Base-by-base conservation (phyloP, 768 basidiomycete species). In the Lanmaoa pseudosensibilis region DNA sequence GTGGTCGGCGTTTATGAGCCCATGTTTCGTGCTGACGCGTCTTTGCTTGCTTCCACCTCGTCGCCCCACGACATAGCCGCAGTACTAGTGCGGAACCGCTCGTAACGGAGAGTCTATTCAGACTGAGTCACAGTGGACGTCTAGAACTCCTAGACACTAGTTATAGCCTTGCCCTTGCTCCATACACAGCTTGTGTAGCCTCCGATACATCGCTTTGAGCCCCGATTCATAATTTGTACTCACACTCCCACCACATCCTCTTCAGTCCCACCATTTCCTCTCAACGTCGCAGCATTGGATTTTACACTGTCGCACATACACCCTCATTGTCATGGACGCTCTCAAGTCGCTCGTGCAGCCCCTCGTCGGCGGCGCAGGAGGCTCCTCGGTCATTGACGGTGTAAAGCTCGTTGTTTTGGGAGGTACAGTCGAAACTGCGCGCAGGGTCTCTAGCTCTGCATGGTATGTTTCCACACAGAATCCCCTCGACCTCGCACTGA, bases 361-460 rank as follows among this genome's bases (percentile, higher is more conserved):
- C 58, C 84, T 92, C 70, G 85, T 89, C 64, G 86, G 85, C 74
- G 84, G 84, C 73, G 83, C 80, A 68, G 86, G 83, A 49, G 83
- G 85, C 62, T 88, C 86, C 27, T 90, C 88, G 47, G 83, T 92
- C 77, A 82, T 93, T 73, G 90, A 93, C 67, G 91, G 90, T 61
- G 86, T 92, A 79, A 93, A 93, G 75, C 88, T 92, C 68, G 91
- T 93, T 74, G 88, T 92, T 44, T 79, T 93, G 49, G 90, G 90
- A 56, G 90, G 90, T 54, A 92, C 91, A 2, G 91, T 93, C 55
- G 90, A 92, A 75, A 93, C 90, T 0, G 90, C 90, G 0, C 79
- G 90, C 65, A 77, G 90, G 59, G 84, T 91, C 33, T 89, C 88
- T 21, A 90, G 88, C 73, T 86, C 88, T 55, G 90, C 88, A 43